These are phyloP conservation scores for Termitomyces sp. DNA, from an alignment of 768 basidiomycete genomes.

Conservation along the genomic window DNA sequence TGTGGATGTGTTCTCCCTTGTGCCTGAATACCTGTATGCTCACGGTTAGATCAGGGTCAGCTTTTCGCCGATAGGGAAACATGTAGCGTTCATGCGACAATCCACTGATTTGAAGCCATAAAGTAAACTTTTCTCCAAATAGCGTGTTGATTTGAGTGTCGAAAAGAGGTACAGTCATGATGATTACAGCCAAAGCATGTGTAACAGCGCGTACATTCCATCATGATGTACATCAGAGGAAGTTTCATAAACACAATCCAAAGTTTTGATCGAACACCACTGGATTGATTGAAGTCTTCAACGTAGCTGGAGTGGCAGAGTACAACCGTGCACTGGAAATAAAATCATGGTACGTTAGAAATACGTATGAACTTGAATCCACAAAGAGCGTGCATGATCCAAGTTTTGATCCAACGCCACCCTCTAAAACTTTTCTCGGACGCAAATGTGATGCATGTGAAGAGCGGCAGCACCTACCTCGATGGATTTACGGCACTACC, in stretches of 20 bases:
- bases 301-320: too few species aligned
- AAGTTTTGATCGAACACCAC: neutral
- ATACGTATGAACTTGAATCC: too few species aligned
- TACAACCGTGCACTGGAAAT: too few species aligned
- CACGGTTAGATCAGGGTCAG: constrained; percentile 1
- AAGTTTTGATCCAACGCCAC: neutral
- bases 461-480: neutral
- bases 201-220: neutral
- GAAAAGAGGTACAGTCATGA: neutral
- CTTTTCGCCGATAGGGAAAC: neutral
- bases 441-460: neutral
- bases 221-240: neutral
- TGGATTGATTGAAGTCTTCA: too few species aligned
- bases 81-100: neutral
- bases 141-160: neutral
- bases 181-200: neutral
- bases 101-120: neutral
- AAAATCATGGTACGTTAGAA: too few species aligned
- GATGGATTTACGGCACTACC: too few species aligned
- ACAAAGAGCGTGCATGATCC: too few species aligned
- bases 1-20: neutral
- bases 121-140: neutral
- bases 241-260: neutral
- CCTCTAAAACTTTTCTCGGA: neutral
- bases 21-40: constrained; percentile 1